Evolutionary conservation across 164 flowering plant species (phyloP).

Genomic region (Annona squamosa): DNA sequence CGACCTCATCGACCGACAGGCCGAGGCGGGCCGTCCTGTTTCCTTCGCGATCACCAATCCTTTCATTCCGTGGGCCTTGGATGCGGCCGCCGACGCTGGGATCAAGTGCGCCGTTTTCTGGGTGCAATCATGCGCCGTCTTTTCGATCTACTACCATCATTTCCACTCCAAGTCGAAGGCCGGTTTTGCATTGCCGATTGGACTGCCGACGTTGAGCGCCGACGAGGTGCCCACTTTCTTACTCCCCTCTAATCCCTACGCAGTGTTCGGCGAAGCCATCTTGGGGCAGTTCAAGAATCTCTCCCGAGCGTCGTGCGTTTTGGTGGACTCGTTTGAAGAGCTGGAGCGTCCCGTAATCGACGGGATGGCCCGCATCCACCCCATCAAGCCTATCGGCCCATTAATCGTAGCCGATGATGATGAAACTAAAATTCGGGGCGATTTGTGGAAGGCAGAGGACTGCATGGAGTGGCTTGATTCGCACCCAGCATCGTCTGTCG

Average conservation of each 20-base stretch:
- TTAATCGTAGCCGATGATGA: constrained; percentile 15
- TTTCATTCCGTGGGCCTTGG: constrained; percentile 73
- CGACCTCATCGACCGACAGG: constrained; percentile 26
- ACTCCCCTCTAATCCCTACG: constrained; percentile 37
- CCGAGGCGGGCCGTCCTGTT: constrained; percentile 40
- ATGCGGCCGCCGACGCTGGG: constrained; percentile 41
- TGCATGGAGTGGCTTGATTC: constrained; percentile 53
- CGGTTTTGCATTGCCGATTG: constrained; percentile 38
- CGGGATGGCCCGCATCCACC: constrained; percentile 30
- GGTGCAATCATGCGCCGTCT: constrained; percentile 73
- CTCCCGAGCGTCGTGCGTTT: constrained; percentile 39
- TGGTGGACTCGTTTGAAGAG: constrained; percentile 63
- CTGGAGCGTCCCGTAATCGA: constrained; percentile 49
- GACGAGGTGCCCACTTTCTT: constrained; percentile 71
- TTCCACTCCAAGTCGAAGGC: constrained; percentile 19
- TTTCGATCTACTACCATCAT: constrained; percentile 49
- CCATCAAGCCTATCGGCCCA: constrained; percentile 45
- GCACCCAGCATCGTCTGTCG: constrained; percentile 38
- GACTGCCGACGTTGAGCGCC: constrained; percentile 38
- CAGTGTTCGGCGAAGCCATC: constrained; percentile 25
- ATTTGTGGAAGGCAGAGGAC: constrained; percentile 34
- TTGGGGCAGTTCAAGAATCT: constrained; percentile 49
- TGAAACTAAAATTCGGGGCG: constrained; percentile 23
- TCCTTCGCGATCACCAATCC: constrained; percentile 63
- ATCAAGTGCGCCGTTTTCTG: constrained; percentile 61